Base-by-base conservation (phyloP, 768 basidiomycete genomes). In the Lactifluus rugatus region DNA sequence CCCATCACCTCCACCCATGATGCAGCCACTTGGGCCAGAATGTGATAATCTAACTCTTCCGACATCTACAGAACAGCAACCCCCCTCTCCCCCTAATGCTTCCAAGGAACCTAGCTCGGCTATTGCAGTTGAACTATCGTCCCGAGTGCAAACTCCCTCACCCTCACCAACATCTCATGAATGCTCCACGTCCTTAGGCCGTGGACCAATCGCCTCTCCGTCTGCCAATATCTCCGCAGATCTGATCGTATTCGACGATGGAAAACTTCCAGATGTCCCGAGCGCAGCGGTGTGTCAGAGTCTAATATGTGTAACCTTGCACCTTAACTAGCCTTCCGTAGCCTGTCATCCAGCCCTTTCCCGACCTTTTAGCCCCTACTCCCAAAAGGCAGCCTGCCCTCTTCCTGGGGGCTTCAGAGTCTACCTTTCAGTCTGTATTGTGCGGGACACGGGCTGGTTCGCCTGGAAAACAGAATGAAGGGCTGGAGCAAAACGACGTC, bases 1-100 rank as follows among this genome's bases (percentile, higher is more conserved):
- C 65, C 88, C 88, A 17, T 89, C 87, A 17, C 87, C 87, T 17
- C 81, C 81, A 5, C 81, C 81, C 47, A 62, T 50, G 45, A 62
- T 51, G 49, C 63, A 59, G 2, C 61, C 64, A 23, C 64, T 57
- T 56, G 62, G 59, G 57, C 34, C 23, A 21, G 26, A 14, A n/a
- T 54, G 25, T 26, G 42, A 34, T 19, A 32, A 52, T 47, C 47
- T 19, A 37, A 28, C 25, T 9, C 16, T 31, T 26, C 52, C 48
- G 11, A 34, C 46, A 14, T 25, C 10, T 36, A 19, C 53, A 36
- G 53, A 45, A 1, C 34, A 21, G n/a, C 32, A 19, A 9, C 39
- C 4, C 16, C 21, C 5, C 26, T 21, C 60, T 11, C 17, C 26
- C 39, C 2, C 41, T 1, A 19, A 10, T 28, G 7, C 6, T 13